These are phyloP conservation scores for Tothia fuscella DNA, from an alignment of 2,329 filamentous ascomycete species.

Conservation along the genomic window DNA sequence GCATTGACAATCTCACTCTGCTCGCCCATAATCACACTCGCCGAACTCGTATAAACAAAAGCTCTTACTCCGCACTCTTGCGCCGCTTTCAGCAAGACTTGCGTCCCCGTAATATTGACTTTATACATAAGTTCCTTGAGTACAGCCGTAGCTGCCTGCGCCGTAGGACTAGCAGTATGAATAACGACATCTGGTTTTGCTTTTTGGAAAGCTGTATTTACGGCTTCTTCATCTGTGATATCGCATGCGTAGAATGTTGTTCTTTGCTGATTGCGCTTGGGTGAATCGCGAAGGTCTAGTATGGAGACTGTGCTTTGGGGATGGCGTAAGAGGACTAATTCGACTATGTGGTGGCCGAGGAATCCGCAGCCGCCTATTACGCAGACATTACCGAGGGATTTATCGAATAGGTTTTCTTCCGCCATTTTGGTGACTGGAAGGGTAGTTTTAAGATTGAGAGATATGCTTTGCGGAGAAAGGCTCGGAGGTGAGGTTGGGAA, in stretches of 20 bases:
- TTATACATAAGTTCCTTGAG: conserved; percentile 51
- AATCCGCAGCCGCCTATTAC: conserved; percentile 38
- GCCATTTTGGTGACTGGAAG: not conserved
- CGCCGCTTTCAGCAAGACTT: conserved; percentile 63
- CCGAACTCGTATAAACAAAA: conserved; percentile 84
- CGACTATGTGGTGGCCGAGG: conserved; percentile 27
- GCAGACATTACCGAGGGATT: conserved; percentile 21
- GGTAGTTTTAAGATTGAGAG: too few relatives aligned
- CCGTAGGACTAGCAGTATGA: conserved; percentile 57
- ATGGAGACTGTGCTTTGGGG: conserved; percentile 28
- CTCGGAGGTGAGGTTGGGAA: too few relatives aligned
- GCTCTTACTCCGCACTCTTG: conserved; percentile 59
- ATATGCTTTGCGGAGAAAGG: too few relatives aligned
- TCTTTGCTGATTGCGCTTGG: conserved; percentile 13
- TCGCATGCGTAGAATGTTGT: conserved; percentile 24
- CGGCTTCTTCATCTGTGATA: conserved; percentile 23
- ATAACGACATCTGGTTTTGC: conserved; percentile 76
- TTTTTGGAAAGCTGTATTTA: conserved; percentile 41
- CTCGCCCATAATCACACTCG: conserved; percentile 52
- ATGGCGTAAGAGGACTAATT: conserved; percentile 22
- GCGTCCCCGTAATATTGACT: conserved; percentile 83
- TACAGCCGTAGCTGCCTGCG: conserved; percentile 15
- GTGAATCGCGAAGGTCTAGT: conserved; percentile 19
- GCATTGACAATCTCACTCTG: conserved; percentile 9
- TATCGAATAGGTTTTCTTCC: too few relatives aligned